Evolutionary conservation across 2,329 filamentous ascomycete species (phyloP).

Genomic region (Aspergillus brunneoviolaceus): DNA sequence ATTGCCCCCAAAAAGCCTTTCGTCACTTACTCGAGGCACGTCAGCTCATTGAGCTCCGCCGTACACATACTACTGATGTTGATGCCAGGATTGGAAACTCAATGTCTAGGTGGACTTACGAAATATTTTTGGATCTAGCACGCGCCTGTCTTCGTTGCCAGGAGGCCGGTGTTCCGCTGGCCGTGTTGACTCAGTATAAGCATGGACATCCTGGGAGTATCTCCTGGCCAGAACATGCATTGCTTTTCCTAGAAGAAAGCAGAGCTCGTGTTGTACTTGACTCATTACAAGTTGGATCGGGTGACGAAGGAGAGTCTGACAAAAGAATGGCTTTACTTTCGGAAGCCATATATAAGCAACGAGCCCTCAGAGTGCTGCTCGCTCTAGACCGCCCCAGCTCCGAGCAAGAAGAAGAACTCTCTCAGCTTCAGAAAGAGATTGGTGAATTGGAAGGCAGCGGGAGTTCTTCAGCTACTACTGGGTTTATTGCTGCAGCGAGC

Average conservation of each 20-base stretch:
- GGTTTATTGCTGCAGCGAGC: conserved; percentile 22
- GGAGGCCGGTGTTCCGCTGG: background rate
- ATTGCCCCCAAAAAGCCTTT: conserved; percentile 16
- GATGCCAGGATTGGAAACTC: conserved; percentile 22
- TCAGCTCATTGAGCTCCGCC: conserved; percentile 16
- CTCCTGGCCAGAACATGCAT: conserved; percentile 24
- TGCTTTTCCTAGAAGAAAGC: conserved; percentile 24
- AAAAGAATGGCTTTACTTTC: conserved; percentile 6
- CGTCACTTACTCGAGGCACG: conserved; percentile 19
- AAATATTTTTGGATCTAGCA: conserved; percentile 22
- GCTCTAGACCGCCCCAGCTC: conserved; percentile 9
- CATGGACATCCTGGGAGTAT: conserved; percentile 19
- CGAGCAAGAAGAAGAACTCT: conserved; percentile 13
- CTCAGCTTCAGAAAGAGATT: background rate
- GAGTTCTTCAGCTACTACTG: background rate
- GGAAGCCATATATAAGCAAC: conserved; percentile 18
- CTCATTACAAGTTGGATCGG: conserved; percentile 16
- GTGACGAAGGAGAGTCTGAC: background rate
- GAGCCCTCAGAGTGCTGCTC: conserved; percentile 16
- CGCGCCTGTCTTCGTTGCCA: conserved; percentile 15
- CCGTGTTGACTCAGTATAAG: conserved; percentile 11
- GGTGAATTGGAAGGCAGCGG: background rate
- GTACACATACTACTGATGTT: conserved; percentile 19
- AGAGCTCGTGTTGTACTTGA: conserved; percentile 24
- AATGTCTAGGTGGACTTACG: conserved; percentile 9